Conservation (phyloP, 2,329 filamentous ascomycete genomes). For the Venturia oleaginea region DNA sequence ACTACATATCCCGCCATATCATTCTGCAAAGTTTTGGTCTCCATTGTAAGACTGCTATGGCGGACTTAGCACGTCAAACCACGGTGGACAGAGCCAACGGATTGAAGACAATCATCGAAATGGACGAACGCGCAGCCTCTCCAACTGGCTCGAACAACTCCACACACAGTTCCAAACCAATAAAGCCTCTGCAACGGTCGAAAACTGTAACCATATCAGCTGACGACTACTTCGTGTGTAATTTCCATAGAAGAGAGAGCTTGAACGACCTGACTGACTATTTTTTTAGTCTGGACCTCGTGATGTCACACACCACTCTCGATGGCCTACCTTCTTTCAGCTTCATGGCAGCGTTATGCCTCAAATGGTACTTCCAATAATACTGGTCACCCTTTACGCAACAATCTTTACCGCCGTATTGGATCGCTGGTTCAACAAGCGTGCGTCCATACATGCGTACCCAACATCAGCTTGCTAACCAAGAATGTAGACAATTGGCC, state of each 20-base stretch:
- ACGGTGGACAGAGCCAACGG: not conserved
- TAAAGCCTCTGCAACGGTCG: not conserved
- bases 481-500: not conserved
- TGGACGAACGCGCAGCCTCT: not conserved
- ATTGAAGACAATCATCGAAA: not conserved
- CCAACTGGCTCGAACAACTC: not conserved
- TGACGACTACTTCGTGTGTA: slow-evolving; percentile 1
- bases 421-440: slow-evolving; percentile 14
- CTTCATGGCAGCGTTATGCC: slow-evolving; percentile 68
- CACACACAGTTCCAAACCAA: not conserved
- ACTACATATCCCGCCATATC: not conserved
- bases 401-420: slow-evolving; percentile 48
- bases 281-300: slow-evolving; percentile 43
- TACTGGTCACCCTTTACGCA: slow-evolving; percentile 55
- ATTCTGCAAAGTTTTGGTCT: not conserved
- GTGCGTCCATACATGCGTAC: not conserved
- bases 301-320: slow-evolving; percentile 64
- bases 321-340: slow-evolving; percentile 66
- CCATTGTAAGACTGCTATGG: too few relatives aligned
- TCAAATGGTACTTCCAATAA: slow-evolving; percentile 61
- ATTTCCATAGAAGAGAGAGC: too few relatives aligned
- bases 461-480: not conserved
- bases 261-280: not conserved
- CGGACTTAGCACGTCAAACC: not conserved
- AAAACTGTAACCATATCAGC: not conserved